A percentile compares a stretch with the other conserved stretches of the same genome.
phyloP scores from a whole-genome alignment of 441 rosid genomes.

The Brassica balearica region DNA sequence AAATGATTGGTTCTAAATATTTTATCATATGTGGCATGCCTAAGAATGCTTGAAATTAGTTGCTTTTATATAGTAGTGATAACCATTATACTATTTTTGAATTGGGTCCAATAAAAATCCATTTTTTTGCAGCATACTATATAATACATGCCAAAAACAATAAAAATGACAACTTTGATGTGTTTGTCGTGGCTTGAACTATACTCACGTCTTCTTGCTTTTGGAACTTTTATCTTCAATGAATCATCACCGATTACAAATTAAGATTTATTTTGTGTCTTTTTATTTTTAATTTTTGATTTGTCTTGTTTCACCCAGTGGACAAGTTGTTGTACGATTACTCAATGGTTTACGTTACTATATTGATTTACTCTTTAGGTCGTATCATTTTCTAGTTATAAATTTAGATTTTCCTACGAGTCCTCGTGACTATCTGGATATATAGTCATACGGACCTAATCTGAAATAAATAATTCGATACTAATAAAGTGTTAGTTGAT shows the following conservation, averaged over 20 bases:
- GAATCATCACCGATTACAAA: conserved; percentile 30
- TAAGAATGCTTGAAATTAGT: no score
- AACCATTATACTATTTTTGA: conserved; percentile 10
- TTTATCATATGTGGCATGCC: no score
- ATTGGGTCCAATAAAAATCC: conserved; percentile 27
- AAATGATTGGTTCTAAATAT: no score
- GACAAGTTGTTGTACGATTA: conserved; percentile 42
- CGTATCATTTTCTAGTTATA: not conserved
- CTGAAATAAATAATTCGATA: not conserved
- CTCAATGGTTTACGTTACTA: conserved; percentile 23
- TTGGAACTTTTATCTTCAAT: conserved; percentile 15
- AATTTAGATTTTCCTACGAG: conserved; percentile 27
- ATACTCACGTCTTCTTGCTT: conserved; percentile 16
- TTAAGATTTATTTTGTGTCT: conserved; percentile 16
- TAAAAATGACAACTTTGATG: conserved; percentile 19
- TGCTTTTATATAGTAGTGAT: not conserved
- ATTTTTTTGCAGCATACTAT: conserved; percentile 20
- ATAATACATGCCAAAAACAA: conserved; percentile 14
- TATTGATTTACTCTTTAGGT: conserved; percentile 23
- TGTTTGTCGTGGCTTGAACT: conserved; percentile 21
- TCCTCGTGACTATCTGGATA: conserved; percentile 20
- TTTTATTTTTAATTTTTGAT: not conserved
- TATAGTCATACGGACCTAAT: not conserved
- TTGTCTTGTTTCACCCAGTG: conserved; percentile 37
- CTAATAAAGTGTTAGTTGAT: conserved; percentile 1